Evolutionary conservation across 164 flowering plant genomes (phyloP).

Genomic region (Vitis amurensis): DNA sequence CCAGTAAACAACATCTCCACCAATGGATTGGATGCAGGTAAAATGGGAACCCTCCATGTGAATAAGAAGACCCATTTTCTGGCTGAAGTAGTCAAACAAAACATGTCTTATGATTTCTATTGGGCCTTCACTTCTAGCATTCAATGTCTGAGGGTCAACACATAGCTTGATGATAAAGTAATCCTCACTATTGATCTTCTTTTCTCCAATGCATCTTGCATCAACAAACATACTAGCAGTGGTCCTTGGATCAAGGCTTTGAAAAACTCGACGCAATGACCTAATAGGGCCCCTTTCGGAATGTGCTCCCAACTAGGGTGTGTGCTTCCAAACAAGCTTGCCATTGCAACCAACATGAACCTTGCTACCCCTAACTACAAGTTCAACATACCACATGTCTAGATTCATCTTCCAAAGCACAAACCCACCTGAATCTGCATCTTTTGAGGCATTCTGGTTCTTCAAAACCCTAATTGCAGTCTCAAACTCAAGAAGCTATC

Average conservation of each 20-base stretch:
- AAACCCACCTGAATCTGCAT: conserved; percentile 58
- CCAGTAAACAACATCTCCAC: conserved; percentile 77
- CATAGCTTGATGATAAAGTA: conserved; percentile 71
- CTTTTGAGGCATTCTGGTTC: conserved; percentile 34
- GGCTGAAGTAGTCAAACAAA: conserved; percentile 71
- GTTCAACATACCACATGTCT: no score
- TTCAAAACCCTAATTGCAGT: conserved; percentile 48
- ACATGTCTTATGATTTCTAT: conserved; percentile 75
- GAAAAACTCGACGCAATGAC: conserved; percentile 66
- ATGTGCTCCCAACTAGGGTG: conserved; percentile 33
- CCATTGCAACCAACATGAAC: conserved; percentile 40
- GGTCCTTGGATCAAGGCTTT: conserved; percentile 77
- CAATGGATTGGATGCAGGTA: conserved; percentile 59
- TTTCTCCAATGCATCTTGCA: conserved; percentile 68
- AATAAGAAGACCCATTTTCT: conserved; percentile 66
- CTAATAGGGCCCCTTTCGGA: conserved; percentile 70
- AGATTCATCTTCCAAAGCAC: conserved; percentile 20
- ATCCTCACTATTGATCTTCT: conserved; percentile 63
- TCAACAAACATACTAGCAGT: conserved; percentile 67
- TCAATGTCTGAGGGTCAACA: conserved; percentile 60
- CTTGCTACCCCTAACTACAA: no score
- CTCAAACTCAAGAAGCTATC: conserved; percentile 56
- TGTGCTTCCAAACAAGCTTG: conserved; percentile 15
- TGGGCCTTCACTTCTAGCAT: conserved; percentile 66
- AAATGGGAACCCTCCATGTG: conserved; percentile 76